Percentiles rank a stretch among this genome's conserved stretches.
phyloP scores from a whole-genome alignment of 164 flowering plant genomes.

The Malania oleifera region DNA sequence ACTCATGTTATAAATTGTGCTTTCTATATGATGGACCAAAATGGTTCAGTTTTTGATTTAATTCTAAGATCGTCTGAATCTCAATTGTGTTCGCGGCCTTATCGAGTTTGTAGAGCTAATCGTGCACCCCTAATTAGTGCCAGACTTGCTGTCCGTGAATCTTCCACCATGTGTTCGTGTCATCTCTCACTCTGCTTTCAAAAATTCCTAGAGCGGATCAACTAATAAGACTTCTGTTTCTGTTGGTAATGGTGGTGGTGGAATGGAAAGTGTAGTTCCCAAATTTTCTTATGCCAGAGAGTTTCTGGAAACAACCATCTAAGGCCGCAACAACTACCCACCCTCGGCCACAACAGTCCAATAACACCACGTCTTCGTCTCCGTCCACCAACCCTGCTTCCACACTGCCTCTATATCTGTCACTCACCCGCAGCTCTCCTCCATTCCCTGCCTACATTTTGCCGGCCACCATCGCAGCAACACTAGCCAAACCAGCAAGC shows the following conservation, averaged over 20 bases:
- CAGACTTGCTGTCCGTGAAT: constrained; percentile 83
- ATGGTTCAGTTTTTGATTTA: constrained; percentile 20
- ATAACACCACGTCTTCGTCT: too few relatives aligned
- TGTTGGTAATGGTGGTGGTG: constrained; percentile 16
- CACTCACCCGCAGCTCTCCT: too few relatives aligned
- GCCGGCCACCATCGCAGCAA: too few relatives aligned
- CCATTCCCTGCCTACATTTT: too few relatives aligned
- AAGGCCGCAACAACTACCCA: too few relatives aligned
- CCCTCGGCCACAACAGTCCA: too few relatives aligned
- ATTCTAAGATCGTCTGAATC: constrained; percentile 24
- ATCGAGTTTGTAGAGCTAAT: constrained; percentile 40
- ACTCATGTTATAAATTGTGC: constrained; percentile 17
- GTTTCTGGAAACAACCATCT: constrained; percentile 11
- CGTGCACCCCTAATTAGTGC: constrained; percentile 47
- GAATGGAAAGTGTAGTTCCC: constrained; percentile 22
- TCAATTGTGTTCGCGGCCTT: constrained; percentile 35
- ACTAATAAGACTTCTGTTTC: constrained; percentile 21
- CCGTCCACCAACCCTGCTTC: too few relatives aligned
- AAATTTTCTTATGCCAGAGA: constrained; percentile 20
- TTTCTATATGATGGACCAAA: constrained; percentile 18
- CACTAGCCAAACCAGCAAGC: too few relatives aligned
- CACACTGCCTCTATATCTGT: too few relatives aligned
- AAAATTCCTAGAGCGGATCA: constrained; percentile 30
- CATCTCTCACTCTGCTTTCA: constrained; percentile 60
- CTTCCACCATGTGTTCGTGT: constrained; percentile 88